These are phyloP conservation scores for apple (Malus domestica) DNA, from an alignment of 306 rosid species.

Conservation along the genomic window DNA sequence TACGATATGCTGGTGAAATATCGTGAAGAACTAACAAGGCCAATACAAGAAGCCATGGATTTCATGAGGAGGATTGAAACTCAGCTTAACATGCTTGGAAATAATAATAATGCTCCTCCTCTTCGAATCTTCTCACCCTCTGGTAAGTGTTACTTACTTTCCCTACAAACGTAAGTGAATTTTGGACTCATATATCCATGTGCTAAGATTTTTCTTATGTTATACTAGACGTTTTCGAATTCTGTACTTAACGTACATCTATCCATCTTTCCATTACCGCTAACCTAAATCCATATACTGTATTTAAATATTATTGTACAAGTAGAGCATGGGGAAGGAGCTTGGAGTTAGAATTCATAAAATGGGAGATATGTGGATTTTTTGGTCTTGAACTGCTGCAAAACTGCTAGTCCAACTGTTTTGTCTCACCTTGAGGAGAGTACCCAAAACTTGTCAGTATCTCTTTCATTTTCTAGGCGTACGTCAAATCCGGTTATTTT, in stretches of 20 bases:
- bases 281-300: neutral
- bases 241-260: no score
- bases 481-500: conserved; percentile 4
- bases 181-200: neutral
- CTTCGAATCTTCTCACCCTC: conserved; percentile 53
- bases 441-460: conserved; percentile 31
- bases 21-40: conserved; percentile 84
- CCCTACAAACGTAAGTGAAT: neutral
- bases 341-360: neutral
- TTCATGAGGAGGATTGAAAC: conserved; percentile 80
- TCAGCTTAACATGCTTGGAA: conserved; percentile 69
- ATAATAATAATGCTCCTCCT: conserved; percentile 27
- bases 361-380: neutral
- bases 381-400: conserved; percentile 8
- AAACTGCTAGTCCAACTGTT: conserved; percentile 4
- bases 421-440: conserved; percentile 30
- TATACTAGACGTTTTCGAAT: neutral
- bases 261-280: neutral
- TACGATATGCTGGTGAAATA: conserved; percentile 93
- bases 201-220: neutral
- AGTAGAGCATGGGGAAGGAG: neutral
- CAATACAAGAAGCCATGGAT: conserved; percentile 94
- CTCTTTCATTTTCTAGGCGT: conserved; percentile 2
- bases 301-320: neutral
- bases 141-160: conserved; percentile 28